phyloP scores from a whole-genome alignment of 352 stramenopile species.

The Globisporangium mamillatum region DNA sequence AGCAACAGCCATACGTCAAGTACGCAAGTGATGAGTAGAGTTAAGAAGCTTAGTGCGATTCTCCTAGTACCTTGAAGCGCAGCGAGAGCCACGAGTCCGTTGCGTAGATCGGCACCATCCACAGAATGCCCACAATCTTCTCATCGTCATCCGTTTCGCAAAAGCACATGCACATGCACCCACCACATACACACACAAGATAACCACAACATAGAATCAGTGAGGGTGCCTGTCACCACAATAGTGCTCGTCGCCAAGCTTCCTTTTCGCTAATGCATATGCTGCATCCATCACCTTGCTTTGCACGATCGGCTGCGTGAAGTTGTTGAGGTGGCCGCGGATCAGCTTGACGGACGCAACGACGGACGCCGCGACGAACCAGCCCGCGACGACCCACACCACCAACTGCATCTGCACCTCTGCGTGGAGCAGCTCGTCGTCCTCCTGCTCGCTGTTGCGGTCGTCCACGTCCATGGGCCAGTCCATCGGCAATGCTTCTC shows the following conservation, averaged over 20 bases:
- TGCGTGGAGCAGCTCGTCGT: slow-evolving; percentile 21
- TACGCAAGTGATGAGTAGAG: not conserved
- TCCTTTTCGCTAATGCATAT: not conserved
- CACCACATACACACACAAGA: not conserved
- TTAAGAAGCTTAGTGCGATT: not conserved
- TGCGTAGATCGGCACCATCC: slow-evolving; percentile 98
- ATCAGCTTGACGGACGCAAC: slow-evolving; percentile 91
- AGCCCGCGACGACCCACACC: slow-evolving; percentile 85
- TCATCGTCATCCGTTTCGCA: slow-evolving; percentile 4
- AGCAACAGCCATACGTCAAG: not conserved
- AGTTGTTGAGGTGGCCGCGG: slow-evolving; percentile 88
- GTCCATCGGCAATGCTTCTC: slow-evolving; percentile 5
- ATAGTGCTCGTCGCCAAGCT: not conserved
- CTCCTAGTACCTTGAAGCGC: slow-evolving; percentile 84
- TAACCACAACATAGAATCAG: not conserved
- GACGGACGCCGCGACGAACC: slow-evolving; percentile 87
- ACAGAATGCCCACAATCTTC: slow-evolving; percentile 97
- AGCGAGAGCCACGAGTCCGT: slow-evolving; percentile 97
- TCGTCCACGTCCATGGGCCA: slow-evolving; percentile 8
- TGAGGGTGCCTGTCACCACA: not conserved
- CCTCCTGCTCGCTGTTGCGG: slow-evolving; percentile 7
- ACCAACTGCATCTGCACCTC: slow-evolving; percentile 65
- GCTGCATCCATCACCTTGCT: slow-evolving; percentile 77
- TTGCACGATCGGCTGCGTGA: slow-evolving; percentile 92
- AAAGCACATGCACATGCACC: slow-evolving; percentile 22